Base-by-base conservation (phyloP, 2,329 filamentous ascomycete genomes). In the Venturia nashicola region DNA sequence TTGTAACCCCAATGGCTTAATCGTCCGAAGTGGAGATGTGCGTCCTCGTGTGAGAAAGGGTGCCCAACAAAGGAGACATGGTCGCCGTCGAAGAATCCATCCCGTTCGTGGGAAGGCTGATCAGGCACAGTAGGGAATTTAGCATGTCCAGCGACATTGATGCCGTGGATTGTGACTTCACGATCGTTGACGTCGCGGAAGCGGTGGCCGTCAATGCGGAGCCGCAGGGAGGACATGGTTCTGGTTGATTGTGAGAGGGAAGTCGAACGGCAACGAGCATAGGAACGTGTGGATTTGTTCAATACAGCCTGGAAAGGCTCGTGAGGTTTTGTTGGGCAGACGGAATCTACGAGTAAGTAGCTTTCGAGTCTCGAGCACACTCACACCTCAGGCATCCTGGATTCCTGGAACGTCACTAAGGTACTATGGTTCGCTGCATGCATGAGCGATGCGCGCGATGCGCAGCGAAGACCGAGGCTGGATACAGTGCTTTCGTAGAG, bases 1-100 rank as follows among this genome's bases (percentile, higher is more conserved):
- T 97, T 99, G 81, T 96, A 99, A 16, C 94, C 94, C 80, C 88
- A 96, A 70, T 88, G 87, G 70, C 88, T 90, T 68, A 99, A 77
- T 54, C 92, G 84, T 14, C 89, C 83, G 74, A 99, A 97, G 74
- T 99, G 94, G 18, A 83, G 80, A 70, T 90, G 87, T 0, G 94
- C 91, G 68, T 97, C 90, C 61, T 90, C 85, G 59, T 90, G 82
- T 3, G 87, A 80, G 69, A 99, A 99, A 0, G 94, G 94, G 2
- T 92, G 84, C 65, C 86, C 83, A 68, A 93, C 88, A 71, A 99
- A 99, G 27, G 88, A 92, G 66, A 97, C 89, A 68, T 87, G 86
- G 75, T 99, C 93, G 70, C 89, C 92, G 66, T 97, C 89, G 75
- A 95, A 97, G 81, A 99, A 99, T 69, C 86, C 79, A 16, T 91